Conservation (phyloP, 75 land plant species). For the Sequoia sempervirens region DNA sequence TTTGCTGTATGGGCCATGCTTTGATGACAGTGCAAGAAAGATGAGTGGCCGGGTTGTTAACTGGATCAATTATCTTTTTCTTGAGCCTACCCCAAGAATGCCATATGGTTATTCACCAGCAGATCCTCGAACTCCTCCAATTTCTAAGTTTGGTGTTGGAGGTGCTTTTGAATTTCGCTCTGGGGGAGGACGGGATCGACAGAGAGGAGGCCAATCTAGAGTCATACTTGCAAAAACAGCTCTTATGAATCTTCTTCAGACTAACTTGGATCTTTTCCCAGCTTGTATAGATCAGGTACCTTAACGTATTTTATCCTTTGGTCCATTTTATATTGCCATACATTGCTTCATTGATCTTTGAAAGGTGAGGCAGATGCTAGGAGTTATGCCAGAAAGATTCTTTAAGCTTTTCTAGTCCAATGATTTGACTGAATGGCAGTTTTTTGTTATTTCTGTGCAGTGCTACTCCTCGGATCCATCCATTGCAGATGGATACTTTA, state of each 20-base stretch:
- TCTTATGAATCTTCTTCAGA: constrained; percentile 91
- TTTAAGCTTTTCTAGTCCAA: background rate
- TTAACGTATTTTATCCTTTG: background rate
- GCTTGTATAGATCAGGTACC: constrained; percentile 97
- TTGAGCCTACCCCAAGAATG: constrained; percentile 66
- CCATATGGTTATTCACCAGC: constrained; percentile 91
- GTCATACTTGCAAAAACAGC: constrained; percentile 87
- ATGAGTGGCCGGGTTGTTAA: constrained; percentile 89
- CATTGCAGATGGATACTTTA: constrained; percentile 97
- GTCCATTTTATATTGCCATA: background rate
- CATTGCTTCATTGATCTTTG: background rate
- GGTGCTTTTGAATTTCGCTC: constrained; percentile 35
- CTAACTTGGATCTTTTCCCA: constrained; percentile 93
- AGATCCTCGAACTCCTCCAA: constrained; percentile 92
- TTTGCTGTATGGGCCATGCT: constrained; percentile 93
- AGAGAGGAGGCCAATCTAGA: constrained; percentile 66
- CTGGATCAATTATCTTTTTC: constrained; percentile 91
- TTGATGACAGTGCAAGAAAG: constrained; percentile 95
- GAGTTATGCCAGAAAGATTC: background rate
- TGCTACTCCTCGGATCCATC: constrained; percentile 92
- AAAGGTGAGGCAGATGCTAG: background rate
- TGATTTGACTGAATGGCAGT: background rate
- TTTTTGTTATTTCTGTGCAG: constrained; percentile 31
- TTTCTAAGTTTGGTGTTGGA: constrained; percentile 74
- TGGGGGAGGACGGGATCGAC: constrained; percentile 68